Evolutionary conservation across 1,284 basidiomycete genomes (phyloP).

Genomic region (Cutaneotrichosporon curvatum): DNA sequence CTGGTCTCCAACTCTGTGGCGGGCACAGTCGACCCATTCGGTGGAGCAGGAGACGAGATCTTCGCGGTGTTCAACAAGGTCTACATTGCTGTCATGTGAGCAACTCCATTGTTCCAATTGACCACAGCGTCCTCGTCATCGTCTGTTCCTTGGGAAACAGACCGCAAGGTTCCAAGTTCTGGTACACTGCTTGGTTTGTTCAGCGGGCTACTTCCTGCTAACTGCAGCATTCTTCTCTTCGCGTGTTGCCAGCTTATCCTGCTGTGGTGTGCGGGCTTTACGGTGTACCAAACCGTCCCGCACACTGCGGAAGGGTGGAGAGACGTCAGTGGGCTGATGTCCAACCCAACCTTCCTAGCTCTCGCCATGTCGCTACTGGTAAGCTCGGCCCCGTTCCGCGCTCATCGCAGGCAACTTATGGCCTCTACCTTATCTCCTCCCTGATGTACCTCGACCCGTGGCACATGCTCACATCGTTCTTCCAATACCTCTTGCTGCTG

Average conservation of each 20-base stretch:
- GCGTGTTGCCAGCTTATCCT: constrained; percentile 38
- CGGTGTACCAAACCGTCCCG: constrained; percentile 75
- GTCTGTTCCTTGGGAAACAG: constrained; percentile 60
- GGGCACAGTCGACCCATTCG: constrained; percentile 59
- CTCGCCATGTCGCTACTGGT: constrained; percentile 51
- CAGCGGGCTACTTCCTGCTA: not conserved
- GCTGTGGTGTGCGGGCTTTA: constrained; percentile 80
- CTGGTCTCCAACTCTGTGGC: constrained; percentile 62
- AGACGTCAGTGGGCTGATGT: constrained; percentile 56
- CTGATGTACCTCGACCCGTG: constrained; percentile 83
- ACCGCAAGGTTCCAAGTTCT: constrained; percentile 76
- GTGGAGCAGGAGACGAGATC: constrained; percentile 64
- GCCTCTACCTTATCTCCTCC: constrained; percentile 77
- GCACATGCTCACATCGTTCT: constrained; percentile 88
- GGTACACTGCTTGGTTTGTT: constrained; percentile 53
- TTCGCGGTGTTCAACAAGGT: constrained; percentile 70
- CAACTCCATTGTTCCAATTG: not conserved
- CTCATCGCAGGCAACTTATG: constrained; percentile 63
- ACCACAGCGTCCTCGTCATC: constrained; percentile 28
- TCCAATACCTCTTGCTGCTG: constrained; percentile 48
- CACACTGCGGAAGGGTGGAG: constrained; percentile 66
- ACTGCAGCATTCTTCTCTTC: constrained; percentile 33
- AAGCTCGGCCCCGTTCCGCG: constrained; percentile 5
- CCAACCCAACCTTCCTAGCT: constrained; percentile 66
- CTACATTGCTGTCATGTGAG: constrained; percentile 51